Conservation (phyloP, 805 yeast species). For the Hanseniaspora pseudoguilliermondii region DNA sequence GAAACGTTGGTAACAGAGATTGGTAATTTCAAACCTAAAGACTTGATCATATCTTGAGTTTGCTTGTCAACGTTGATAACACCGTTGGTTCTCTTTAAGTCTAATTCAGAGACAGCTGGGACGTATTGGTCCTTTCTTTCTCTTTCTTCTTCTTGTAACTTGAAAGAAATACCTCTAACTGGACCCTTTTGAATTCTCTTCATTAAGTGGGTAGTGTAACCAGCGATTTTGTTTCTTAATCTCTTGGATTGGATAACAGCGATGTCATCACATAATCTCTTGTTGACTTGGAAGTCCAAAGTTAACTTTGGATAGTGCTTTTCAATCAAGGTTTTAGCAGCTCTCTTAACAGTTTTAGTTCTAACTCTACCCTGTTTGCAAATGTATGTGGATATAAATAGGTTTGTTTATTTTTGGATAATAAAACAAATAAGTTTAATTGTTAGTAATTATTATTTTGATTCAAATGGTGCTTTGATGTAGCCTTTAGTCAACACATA, state of each 20-base stretch:
- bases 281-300: slow-evolving; percentile 98
- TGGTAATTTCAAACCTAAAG: slow-evolving; percentile 85
- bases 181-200: slow-evolving; percentile 99
- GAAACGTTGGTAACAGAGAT: slow-evolving; percentile 75
- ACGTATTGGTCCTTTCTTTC: slow-evolving; percentile 99
- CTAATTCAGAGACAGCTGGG: slow-evolving; percentile 99
- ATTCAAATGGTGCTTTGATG: background rate
- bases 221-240: slow-evolving; percentile 99
- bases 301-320: slow-evolving; percentile 99
- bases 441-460: slow-evolving; percentile 3
- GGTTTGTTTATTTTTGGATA: background rate
- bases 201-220: slow-evolving; percentile 99
- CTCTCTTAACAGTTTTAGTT: slow-evolving; percentile 99
- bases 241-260: slow-evolving; percentile 99
- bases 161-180: slow-evolving; percentile 99
- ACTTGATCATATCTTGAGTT: slow-evolving; percentile 87
- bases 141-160: slow-evolving; percentile 99
- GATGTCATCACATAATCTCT: slow-evolving; percentile 95
- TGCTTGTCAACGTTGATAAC: slow-evolving; percentile 94
- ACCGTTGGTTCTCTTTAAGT: slow-evolving; percentile 89
- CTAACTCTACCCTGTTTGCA: slow-evolving; percentile 92
- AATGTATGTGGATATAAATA: background rate
- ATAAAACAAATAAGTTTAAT: background rate
- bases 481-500: background rate
- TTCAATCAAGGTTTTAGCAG: slow-evolving; percentile 98